Conservation (phyloP, 108 stramenopile species). For the Pseudonitzschia pungens region DNA sequence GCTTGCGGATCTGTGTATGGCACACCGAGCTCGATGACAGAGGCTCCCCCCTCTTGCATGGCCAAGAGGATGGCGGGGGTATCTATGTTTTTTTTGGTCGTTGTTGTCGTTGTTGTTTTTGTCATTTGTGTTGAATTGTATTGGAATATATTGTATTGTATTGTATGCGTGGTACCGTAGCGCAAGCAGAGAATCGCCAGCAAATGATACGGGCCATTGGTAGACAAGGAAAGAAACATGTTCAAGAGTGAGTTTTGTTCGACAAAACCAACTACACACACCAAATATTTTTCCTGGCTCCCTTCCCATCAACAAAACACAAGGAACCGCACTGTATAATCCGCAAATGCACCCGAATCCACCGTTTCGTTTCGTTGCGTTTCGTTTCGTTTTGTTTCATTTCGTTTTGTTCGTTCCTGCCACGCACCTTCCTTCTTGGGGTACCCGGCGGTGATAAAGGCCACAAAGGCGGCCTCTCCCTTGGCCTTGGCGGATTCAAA, state of each 20-base stretch:
- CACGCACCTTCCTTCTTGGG: slow-evolving; percentile 75
- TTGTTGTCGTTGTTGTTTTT: background rate
- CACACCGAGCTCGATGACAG: slow-evolving; percentile 96
- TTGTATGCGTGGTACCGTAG: too few relatives aligned
- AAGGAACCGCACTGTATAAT: too few relatives aligned
- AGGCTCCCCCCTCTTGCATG: slow-evolving; percentile 94
- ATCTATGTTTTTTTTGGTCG: slow-evolving; percentile 49
- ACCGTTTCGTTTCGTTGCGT: too few relatives aligned
- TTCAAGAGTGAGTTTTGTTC: background rate
- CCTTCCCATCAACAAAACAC: too few relatives aligned
- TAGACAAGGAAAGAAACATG: background rate
- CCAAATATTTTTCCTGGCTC: too few relatives aligned
- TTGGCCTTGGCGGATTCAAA: slow-evolving; percentile 77
- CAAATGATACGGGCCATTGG: background rate
- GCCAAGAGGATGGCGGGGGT: slow-evolving; percentile 94
- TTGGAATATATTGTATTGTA: too few relatives aligned
- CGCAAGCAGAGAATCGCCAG: too few relatives aligned
- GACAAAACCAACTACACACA: background rate
- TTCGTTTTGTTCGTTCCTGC: too few relatives aligned
- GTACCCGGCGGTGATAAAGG: slow-evolving; percentile 90
- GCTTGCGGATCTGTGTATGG: slow-evolving; percentile 99
- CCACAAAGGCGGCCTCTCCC: slow-evolving; percentile 86
- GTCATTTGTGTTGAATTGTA: too few relatives aligned
- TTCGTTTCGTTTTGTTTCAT: too few relatives aligned
- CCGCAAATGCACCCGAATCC: too few relatives aligned